These are phyloP conservation scores for Ganoderma lingzhi DNA, from an alignment of 1,284 basidiomycete species.

Conservation along the genomic window DNA sequence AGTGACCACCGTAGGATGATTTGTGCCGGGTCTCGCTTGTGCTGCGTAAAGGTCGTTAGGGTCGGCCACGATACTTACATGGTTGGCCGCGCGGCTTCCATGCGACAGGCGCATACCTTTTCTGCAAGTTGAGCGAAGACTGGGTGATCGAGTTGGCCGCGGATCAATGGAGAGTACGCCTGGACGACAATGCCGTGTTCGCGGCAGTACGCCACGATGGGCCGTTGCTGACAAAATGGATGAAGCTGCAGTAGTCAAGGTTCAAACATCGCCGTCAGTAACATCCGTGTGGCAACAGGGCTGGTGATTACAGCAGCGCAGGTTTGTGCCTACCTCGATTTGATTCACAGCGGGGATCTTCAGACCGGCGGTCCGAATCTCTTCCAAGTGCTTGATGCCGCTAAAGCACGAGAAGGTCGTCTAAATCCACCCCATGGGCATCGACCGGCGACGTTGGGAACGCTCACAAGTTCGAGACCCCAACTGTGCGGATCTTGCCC, in stretches of 20 bases:
- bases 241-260: constrained; percentile 60
- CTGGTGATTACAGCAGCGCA: background rate
- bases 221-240: constrained; percentile 84
- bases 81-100: background rate
- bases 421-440: background rate
- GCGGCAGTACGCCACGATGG: constrained; percentile 82
- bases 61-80: no score
- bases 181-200: constrained; percentile 75
- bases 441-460: constrained; percentile 4
- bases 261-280: constrained; percentile 3
- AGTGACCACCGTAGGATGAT: constrained; percentile 75
- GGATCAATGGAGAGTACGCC: constrained; percentile 65
- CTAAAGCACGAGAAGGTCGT: constrained; percentile 44
- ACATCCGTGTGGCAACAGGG: background rate
- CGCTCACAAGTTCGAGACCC: constrained; percentile 72
- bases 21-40: constrained; percentile 61
- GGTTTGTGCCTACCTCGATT: constrained; percentile 64
- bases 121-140: constrained; percentile 51
- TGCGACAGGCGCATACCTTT: constrained; percentile 43
- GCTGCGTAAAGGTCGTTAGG: constrained; percentile 39
- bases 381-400: constrained; percentile 80
- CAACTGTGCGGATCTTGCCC: constrained; percentile 63
- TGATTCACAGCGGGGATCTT: constrained; percentile 84
- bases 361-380: constrained; percentile 69
- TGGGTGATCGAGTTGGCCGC: constrained; percentile 53